Evolutionary conservation across 2,329 filamentous ascomycete species (phyloP).

Genomic region (Seiridium unicorne): DNA sequence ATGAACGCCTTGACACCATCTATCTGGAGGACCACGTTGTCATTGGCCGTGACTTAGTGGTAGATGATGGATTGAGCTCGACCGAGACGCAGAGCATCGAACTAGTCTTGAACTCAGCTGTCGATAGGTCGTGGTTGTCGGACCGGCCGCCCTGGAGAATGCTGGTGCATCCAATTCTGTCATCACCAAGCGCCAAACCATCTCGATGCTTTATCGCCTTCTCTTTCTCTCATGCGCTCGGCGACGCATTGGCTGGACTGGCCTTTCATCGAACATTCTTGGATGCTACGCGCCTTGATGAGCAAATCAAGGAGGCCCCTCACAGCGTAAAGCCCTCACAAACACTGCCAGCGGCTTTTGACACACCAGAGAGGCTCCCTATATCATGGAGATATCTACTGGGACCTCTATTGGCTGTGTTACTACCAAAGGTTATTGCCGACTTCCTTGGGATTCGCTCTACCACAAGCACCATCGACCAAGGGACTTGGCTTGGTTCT

Average conservation of each 20-base stretch:
- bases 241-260: conserved; percentile 40
- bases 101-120: conserved; percentile 22
- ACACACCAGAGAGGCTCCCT: conserved; percentile 33
- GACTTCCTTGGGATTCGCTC: conserved; percentile 29
- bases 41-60: conserved; percentile 14
- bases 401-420: conserved; percentile 31
- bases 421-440: conserved; percentile 33
- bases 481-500: conserved; percentile 31
- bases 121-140: conserved; percentile 30
- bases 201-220: conserved; percentile 34
- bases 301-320: neutral
- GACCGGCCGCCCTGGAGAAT: conserved; percentile 40
- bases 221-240: conserved; percentile 39
- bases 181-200: neutral
- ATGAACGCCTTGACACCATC: conserved; percentile 25
- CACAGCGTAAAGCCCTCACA: conserved; percentile 11
- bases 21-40: conserved; percentile 38
- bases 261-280: conserved; percentile 41
- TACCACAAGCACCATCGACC: conserved; percentile 20
- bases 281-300: conserved; percentile 11
- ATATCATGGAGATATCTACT: conserved; percentile 45
- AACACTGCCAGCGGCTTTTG: conserved; percentile 33
- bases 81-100: conserved; percentile 18
- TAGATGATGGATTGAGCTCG: neutral
- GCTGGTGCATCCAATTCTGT: conserved; percentile 29